Evolutionary conservation across 1,284 basidiomycete genomes (phyloP).

Genomic region (Rhodotorula sp.): DNA sequence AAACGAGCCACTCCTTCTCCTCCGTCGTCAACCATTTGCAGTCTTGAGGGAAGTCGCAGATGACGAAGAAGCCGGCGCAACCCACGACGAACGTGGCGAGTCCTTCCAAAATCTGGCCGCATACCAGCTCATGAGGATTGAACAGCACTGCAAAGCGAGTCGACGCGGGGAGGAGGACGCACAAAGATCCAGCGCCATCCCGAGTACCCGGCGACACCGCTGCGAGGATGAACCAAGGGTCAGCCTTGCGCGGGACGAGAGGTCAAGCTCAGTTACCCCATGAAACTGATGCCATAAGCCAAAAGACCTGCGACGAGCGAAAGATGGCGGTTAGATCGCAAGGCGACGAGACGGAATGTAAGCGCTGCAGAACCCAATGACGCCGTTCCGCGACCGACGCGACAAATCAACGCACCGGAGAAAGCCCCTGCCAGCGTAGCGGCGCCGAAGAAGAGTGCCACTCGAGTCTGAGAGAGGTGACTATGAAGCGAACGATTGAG

Average conservation of each 20-base stretch:
- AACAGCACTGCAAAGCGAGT: too few relatives aligned
- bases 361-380: too few relatives aligned
- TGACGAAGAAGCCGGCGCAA: slow-evolving; percentile 44
- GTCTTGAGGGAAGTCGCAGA: slow-evolving; percentile 58
- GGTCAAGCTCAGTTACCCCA: too few relatives aligned
- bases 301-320: slow-evolving; percentile 49
- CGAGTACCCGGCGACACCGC: slow-evolving; percentile 51
- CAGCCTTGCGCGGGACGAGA: too few relatives aligned
- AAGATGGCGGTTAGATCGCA: slow-evolving; percentile 40
- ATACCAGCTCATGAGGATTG: too few relatives aligned
- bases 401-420: slow-evolving; percentile 13
- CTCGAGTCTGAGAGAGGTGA: slow-evolving; percentile 56
- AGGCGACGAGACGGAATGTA: too few relatives aligned
- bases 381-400: neutral
- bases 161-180: neutral
- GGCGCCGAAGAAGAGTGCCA: slow-evolving; percentile 59
- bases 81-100: slow-evolving; percentile 57
- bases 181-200: slow-evolving; percentile 54
- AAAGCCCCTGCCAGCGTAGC: slow-evolving; percentile 39
- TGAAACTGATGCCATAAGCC: slow-evolving; percentile 54
- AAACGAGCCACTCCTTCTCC: slow-evolving; percentile 61
- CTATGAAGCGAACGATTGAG: too few relatives aligned
- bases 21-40: slow-evolving; percentile 61
- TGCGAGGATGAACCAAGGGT: neutral
- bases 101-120: slow-evolving; percentile 55